Conservation (phyloP, 2,329 filamentous ascomycete species). For the Ophiobolus disseminans region DNA sequence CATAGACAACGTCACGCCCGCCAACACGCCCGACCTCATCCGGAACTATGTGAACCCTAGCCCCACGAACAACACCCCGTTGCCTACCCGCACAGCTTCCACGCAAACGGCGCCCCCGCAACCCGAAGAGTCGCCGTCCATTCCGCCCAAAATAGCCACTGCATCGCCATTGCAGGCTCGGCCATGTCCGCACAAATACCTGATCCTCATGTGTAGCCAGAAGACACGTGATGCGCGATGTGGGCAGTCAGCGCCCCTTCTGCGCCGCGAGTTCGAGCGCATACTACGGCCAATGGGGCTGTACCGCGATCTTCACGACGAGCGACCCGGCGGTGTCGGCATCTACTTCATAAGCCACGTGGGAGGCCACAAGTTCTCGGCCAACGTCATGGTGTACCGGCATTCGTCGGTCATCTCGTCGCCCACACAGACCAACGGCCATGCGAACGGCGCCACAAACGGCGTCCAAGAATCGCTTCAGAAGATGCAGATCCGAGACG, state of each 20-base stretch:
- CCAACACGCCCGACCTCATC: slow-evolving; percentile 74
- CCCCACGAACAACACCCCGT: slow-evolving; percentile 75
- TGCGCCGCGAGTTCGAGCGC: slow-evolving; percentile 87
- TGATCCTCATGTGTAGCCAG: slow-evolving; percentile 94
- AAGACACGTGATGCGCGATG: slow-evolving; percentile 93
- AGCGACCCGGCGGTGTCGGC: slow-evolving; percentile 87
- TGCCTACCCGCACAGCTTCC: slow-evolving; percentile 44
- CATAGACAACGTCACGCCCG: slow-evolving; percentile 82
- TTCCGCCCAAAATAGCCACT: slow-evolving; percentile 37
- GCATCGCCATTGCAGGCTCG: slow-evolving; percentile 60
- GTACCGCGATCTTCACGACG: slow-evolving; percentile 85
- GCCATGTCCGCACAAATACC: slow-evolving; percentile 79
- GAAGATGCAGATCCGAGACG: slow-evolving; percentile 48
- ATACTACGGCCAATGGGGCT: slow-evolving; percentile 85
- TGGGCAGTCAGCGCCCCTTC: slow-evolving; percentile 87
- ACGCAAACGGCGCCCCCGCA: slow-evolving; percentile 13
- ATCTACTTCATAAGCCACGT: slow-evolving; percentile 98
- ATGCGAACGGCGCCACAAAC: slow-evolving; percentile 24
- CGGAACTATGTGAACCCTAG: slow-evolving; percentile 71
- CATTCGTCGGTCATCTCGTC: slow-evolving; percentile 47
- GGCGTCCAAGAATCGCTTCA: slow-evolving; percentile 33
- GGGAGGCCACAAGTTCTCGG: slow-evolving; percentile 94
- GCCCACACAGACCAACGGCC: background rate
- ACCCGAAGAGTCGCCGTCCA: slow-evolving; percentile 24
- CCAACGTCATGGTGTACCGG: slow-evolving; percentile 93